Percentiles rank a stretch among this genome's conserved stretches.
These are phyloP conservation scores for Hypomyces rosellus DNA, from an alignment of 2,329 filamentous ascomycete genomes.

Conservation along the genomic window DNA sequence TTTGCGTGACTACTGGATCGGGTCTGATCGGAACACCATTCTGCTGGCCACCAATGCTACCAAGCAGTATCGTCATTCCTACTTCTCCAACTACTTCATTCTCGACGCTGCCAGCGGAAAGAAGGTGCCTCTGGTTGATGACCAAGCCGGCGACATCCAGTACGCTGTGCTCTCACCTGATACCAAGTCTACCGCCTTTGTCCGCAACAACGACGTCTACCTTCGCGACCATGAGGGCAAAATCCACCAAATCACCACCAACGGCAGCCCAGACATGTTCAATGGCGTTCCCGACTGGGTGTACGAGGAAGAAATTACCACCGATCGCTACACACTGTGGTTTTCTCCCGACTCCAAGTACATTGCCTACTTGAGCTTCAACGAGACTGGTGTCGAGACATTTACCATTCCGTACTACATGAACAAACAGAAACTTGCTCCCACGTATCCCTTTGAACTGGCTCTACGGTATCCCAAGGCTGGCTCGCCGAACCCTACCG, in stretches of 20 bases:
- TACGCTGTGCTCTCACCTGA: slow-evolving; percentile 56
- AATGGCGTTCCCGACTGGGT: slow-evolving; percentile 71
- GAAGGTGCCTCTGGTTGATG: slow-evolving; percentile 47
- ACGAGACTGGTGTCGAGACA: slow-evolving; percentile 64
- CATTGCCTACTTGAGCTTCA: slow-evolving; percentile 81
- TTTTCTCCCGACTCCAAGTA: slow-evolving; percentile 85
- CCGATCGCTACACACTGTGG: slow-evolving; percentile 75
- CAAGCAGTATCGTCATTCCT: slow-evolving; percentile 63
- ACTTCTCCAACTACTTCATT: slow-evolving; percentile 60
- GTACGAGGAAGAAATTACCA: slow-evolving; percentile 63
- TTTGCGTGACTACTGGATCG: slow-evolving; percentile 55
- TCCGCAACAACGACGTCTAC: slow-evolving; percentile 60
- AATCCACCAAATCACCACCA: slow-evolving; percentile 49
- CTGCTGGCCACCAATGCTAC: slow-evolving; percentile 60
- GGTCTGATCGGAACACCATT: slow-evolving; percentile 51
- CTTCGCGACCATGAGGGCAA: slow-evolving; percentile 43
- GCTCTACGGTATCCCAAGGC: slow-evolving; percentile 64
- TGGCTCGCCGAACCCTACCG: slow-evolving; percentile 60
- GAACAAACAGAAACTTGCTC: slow-evolving; percentile 49
- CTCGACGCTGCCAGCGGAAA: slow-evolving; percentile 54
- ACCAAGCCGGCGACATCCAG: slow-evolving; percentile 59
- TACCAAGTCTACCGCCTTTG: slow-evolving; percentile 57
- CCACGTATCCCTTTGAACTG: slow-evolving; percentile 55
- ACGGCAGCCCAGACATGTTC: slow-evolving; percentile 57
- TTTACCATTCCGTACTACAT: slow-evolving; percentile 64